phyloP scores from a whole-genome alignment of 805 yeast genomes.

The Pichia cephalocereana region DNA sequence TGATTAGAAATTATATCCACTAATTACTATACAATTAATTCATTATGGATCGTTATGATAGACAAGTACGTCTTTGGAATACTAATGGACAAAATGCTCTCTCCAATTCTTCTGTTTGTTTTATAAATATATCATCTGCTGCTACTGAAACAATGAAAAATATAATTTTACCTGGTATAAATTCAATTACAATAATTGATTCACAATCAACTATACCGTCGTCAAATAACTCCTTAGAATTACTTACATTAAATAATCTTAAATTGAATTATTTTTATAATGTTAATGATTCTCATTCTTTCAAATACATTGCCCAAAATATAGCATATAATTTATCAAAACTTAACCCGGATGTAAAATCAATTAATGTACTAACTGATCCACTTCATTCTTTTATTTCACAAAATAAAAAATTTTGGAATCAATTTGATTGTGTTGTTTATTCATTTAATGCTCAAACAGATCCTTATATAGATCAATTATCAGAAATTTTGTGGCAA shows the following conservation, averaged over 20 bases:
- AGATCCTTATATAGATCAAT: neutral
- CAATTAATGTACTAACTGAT: neutral
- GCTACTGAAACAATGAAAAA: conserved; percentile 70
- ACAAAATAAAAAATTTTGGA: conserved; percentile 31
- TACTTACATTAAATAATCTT: neutral
- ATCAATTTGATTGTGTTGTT: conserved; percentile 40
- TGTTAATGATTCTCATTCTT: too few species aligned
- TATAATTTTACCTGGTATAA: conserved; percentile 62
- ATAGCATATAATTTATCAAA: conserved; percentile 37
- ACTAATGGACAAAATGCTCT: conserved; percentile 59
- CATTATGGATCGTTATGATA: conserved; percentile 51
- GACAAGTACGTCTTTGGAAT: conserved; percentile 88
- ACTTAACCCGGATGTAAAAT: conserved; percentile 48
- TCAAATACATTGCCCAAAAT: conserved; percentile 18
- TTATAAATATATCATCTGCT: conserved; percentile 48
- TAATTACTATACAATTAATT: too few species aligned
- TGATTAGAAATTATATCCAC: too few species aligned
- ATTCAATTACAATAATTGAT: conserved; percentile 20
- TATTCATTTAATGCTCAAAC: conserved; percentile 17
- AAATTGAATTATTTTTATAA: conserved; percentile 25
- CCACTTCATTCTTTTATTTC: neutral
- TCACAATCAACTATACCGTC: neutral
- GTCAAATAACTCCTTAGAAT: too few species aligned
- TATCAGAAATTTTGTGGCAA: conserved; percentile 27
- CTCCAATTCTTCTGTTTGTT: conserved; percentile 47